Evolutionary conservation across 306 rosid genomes (phyloP).

Genomic region (Sesbania bispinosa): DNA sequence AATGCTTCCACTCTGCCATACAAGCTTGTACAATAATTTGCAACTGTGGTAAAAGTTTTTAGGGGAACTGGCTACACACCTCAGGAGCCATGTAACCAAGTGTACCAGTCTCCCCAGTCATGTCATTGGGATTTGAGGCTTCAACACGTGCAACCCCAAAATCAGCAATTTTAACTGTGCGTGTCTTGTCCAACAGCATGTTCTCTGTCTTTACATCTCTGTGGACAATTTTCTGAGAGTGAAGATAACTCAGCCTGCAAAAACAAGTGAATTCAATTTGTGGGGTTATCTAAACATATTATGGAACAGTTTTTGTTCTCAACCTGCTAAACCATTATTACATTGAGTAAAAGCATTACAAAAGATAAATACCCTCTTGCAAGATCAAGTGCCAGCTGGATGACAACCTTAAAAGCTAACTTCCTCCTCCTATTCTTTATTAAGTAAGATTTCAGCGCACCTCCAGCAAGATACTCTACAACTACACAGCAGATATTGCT

Average conservation of each 20-base stretch:
- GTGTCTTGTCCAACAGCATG: constrained; percentile 88
- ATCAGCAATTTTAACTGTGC: constrained; percentile 89
- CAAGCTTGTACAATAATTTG: background rate
- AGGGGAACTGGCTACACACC: constrained; percentile 41
- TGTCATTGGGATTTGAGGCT: constrained; percentile 98
- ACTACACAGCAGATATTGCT: constrained; percentile 87
- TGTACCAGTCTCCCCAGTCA: constrained; percentile 99
- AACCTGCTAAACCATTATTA: constrained; percentile 21
- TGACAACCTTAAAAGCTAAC: constrained; percentile 82
- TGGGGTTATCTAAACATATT: constrained; percentile 11
- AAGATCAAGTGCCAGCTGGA: constrained; percentile 92
- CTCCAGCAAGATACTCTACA: constrained; percentile 95
- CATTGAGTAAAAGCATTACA: too few species aligned
- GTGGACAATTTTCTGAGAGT: constrained; percentile 94
- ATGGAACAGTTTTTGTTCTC: background rate
- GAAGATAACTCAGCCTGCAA: constrained; percentile 89
- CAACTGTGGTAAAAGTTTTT: constrained; percentile 4
- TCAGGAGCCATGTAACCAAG: constrained; percentile 99
- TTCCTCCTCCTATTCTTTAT: constrained; percentile 94
- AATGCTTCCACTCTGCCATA: background rate
- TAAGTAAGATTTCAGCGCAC: constrained; percentile 73
- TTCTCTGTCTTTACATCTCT: constrained; percentile 98
- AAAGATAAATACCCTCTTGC: constrained; percentile 78
- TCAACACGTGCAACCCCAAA: constrained; percentile 98
- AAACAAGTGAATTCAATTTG: constrained; percentile 17